Evolutionary conservation across 106 monocot species (phyloP).

Genomic region (Ottelia alismoides): DNA sequence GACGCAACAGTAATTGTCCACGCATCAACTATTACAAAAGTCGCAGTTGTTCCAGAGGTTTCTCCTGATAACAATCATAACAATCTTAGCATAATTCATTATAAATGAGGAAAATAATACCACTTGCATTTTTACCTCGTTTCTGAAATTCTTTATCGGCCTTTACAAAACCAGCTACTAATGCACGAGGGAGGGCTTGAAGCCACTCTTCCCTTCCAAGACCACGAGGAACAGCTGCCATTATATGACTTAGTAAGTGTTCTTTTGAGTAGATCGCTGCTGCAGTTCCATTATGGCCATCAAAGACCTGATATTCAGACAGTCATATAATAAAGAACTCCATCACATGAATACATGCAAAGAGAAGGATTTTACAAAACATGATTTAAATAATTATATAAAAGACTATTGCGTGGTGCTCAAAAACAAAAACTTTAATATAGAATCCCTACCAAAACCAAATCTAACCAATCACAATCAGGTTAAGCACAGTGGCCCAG

Average conservation of each 20-base stretch:
- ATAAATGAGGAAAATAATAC: not conserved
- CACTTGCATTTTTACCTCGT: conserved; percentile 18
- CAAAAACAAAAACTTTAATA: too few relatives aligned
- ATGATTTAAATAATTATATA: too few relatives aligned
- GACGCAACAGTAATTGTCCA: conserved; percentile 93
- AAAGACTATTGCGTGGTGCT: too few relatives aligned
- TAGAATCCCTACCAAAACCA: too few relatives aligned
- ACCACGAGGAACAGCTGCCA: conserved; percentile 38
- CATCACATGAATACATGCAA: too few relatives aligned
- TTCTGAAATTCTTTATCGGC: conserved; percentile 60
- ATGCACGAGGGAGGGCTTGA: conserved; percentile 51
- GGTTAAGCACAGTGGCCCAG: too few relatives aligned
- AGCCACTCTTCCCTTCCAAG: conserved; percentile 56
- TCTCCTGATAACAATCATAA: conserved; percentile 32
- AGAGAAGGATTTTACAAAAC: too few relatives aligned
- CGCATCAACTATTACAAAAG: conserved; percentile 87
- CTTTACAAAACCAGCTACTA: conserved; percentile 67
- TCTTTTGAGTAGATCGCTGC: conserved; percentile 49
- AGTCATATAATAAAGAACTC: too few relatives aligned
- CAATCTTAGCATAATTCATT: not conserved
- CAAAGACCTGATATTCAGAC: conserved; percentile 44
- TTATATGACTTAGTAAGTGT: conserved; percentile 37
- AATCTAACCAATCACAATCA: too few relatives aligned
- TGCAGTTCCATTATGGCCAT: conserved; percentile 64
- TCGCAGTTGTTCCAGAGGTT: conserved; percentile 82